A percentile compares a stretch with the other conserved stretches of the same genome.
These are phyloP conservation scores for Plectosphaerella cucumerina DNA, from an alignment of 2,329 filamentous ascomycete species.

Conservation along the genomic window DNA sequence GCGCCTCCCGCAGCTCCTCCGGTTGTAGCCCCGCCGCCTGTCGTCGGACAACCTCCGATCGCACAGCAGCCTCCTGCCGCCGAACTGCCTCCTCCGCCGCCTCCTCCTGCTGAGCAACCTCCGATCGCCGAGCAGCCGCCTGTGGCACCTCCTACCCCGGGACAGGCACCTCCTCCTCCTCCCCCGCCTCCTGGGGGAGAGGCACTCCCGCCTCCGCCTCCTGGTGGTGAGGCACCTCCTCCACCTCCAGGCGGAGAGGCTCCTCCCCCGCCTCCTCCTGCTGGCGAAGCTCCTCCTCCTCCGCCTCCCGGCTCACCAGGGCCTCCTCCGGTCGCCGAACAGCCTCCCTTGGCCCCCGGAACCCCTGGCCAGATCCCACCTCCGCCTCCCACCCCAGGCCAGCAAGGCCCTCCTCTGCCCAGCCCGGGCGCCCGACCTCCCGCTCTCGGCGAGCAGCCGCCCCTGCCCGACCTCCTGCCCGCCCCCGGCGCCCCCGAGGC, in stretches of 20 bases:
- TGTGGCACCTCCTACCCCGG: background rate
- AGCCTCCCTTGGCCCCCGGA: background rate
- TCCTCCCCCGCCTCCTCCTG: background rate
- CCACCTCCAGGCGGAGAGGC: background rate
- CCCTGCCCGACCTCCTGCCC: background rate
- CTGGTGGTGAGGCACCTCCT: background rate
- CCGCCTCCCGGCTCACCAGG: background rate
- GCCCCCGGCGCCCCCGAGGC: too few species aligned
- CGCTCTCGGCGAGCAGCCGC: background rate
- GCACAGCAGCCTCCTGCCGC: background rate
- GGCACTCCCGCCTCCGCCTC: background rate
- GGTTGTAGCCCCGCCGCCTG: background rate
- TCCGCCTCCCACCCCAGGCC: background rate
- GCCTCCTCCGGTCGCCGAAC: background rate
- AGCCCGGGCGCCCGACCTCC: too few species aligned
- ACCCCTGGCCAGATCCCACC: background rate
- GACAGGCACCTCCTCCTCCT: background rate
- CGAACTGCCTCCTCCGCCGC: background rate
- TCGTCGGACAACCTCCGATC: background rate
- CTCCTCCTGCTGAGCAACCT: background rate
- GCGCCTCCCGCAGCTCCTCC: background rate
- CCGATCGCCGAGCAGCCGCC: background rate
- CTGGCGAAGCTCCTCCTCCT: background rate
- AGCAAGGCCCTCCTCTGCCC: background rate
- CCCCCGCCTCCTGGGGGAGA: background rate